Evolutionary conservation across 163 green algal species (phyloP).

Genomic region (Scenedesmus sp.): DNA sequence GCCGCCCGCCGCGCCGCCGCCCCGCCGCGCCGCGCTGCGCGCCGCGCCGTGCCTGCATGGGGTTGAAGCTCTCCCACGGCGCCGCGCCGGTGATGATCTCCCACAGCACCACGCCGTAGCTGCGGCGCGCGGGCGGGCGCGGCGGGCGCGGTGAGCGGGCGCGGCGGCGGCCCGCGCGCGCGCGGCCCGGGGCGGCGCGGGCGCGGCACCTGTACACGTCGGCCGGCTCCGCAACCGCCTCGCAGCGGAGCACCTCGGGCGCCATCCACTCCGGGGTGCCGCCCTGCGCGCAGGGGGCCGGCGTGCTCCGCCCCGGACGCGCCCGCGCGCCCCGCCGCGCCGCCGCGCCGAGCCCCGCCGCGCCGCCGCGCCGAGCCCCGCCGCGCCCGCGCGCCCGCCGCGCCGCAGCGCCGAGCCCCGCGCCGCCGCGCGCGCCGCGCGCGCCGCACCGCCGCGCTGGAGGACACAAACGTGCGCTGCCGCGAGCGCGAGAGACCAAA

Average conservation of each 20-base stretch:
- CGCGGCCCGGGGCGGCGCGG: too few species aligned
- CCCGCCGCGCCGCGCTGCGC: neutral
- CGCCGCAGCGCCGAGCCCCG: too few species aligned
- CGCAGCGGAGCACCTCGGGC: constrained; percentile 78
- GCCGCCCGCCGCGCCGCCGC: too few species aligned
- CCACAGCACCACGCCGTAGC: constrained; percentile 70
- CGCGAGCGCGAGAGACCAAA: constrained; percentile 74
- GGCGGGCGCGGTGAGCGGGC: too few species aligned
- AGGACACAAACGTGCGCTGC: constrained; percentile 64
- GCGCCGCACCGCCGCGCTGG: constrained; percentile 29
- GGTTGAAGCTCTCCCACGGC: constrained; percentile 75
- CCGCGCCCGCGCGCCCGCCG: too few species aligned
- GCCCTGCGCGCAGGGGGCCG: neutral
- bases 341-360: too few species aligned
- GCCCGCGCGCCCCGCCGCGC: too few species aligned
- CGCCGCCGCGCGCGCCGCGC: neutral
- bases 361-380: too few species aligned
- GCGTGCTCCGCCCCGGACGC: too few species aligned
- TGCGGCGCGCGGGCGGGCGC: too few species aligned
- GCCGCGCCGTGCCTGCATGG: constrained; percentile 71
- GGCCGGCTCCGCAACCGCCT: constrained; percentile 72
- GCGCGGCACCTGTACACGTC: constrained; percentile 69
- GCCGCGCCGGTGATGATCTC: constrained; percentile 70
- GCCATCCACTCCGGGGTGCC: constrained; percentile 74
- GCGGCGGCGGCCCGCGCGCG: too few species aligned